A percentile compares a stretch with the other conserved stretches of the same genome.
Evolutionary conservation across 345 rosid genomes (phyloP).

Genomic region (Alliaria petiolata): DNA sequence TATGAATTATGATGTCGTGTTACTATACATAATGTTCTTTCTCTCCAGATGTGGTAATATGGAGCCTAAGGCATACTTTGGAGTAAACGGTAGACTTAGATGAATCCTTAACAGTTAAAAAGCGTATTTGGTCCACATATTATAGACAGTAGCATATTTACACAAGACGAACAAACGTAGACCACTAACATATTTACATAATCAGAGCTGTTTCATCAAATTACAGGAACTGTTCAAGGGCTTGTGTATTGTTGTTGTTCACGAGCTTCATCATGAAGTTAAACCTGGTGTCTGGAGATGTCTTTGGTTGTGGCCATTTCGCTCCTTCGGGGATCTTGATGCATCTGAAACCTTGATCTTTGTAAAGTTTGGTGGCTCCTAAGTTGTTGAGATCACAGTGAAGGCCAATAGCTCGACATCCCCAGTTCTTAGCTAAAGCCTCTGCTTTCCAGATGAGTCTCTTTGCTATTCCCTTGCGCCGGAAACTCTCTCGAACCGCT

Average conservation of each 20-base stretch:
- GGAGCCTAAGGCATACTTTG: no score
- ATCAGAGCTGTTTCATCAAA: background rate
- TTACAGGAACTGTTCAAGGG: slow-evolving; percentile 19
- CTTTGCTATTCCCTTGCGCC: slow-evolving; percentile 84
- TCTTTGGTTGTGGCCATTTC: slow-evolving; percentile 76
- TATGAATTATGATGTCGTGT: no score
- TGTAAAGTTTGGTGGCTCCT: slow-evolving; percentile 70
- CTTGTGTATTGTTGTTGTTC: slow-evolving; percentile 30
- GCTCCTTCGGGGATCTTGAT: slow-evolving; percentile 80
- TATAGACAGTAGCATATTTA: slow-evolving; percentile 23
- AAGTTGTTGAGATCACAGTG: slow-evolving; percentile 78
- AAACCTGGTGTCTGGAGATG: slow-evolving; percentile 58
- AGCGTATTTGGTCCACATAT: background rate
- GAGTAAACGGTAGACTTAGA: no score
- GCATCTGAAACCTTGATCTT: slow-evolving; percentile 65
- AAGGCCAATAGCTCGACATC: slow-evolving; percentile 75
- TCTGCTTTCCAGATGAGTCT: slow-evolving; percentile 77
- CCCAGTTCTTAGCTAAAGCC: slow-evolving; percentile 82
- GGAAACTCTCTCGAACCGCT: slow-evolving; percentile 72
- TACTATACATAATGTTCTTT: no score
- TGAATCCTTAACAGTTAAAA: background rate
- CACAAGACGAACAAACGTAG: slow-evolving; percentile 7
- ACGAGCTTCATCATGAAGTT: slow-evolving; percentile 93
- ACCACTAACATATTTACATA: slow-evolving; percentile 18
- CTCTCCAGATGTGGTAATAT: no score